Base-by-base conservation (phyloP, 495 filamentous ascomycete species). In the Xylaria curta region DNA sequence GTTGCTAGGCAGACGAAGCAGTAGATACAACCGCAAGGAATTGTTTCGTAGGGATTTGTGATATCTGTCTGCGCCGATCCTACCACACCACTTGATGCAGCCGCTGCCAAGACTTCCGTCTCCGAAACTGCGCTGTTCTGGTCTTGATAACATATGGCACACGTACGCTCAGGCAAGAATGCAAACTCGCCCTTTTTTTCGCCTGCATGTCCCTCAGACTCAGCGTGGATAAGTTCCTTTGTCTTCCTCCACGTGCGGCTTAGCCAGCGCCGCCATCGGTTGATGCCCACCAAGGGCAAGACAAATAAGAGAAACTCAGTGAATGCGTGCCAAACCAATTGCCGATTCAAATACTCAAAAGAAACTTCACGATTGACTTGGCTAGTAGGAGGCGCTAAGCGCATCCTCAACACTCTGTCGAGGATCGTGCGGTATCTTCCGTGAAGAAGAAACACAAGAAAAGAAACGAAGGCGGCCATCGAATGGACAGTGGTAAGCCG, bases 291-390 rank as follows among this genome's bases (percentile, higher is more conserved):
- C 33, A 99, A 85, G 1, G 96, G 96, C 4, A 99, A 87, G 13
- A 99, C 88, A 79, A 99, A 99, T 8, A 99, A 89, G 6, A 99
- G 87, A 76, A 99, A 99, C 79, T 99, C 96, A 31, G 96, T 99
- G 76, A 99, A 98, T 21, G 96, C 96, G 79, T 99, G 96, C 96
- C 96, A 99, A 53, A 99, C 96, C 8, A 99, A 88, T 81, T 99
- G 96, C 17, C 96, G 91, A 78, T 99, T 99, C 56, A 99, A 88
- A 79, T 98, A 99, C 82, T 99, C 96, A 78, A 99, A 98, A 0
- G 92, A 95, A 19, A 99, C 94, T 81, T 98, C 93, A 10, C 95
- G 90, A 76, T 87, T 91, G 56, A 96, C 90, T 74, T 97, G 92
- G 74, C 87, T 91, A 19, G 91, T 93, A 19, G 91, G 91, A 28